Evolutionary conservation across 805 yeast species (phyloP).

Genomic region (Teunomyces gatunensis): DNA sequence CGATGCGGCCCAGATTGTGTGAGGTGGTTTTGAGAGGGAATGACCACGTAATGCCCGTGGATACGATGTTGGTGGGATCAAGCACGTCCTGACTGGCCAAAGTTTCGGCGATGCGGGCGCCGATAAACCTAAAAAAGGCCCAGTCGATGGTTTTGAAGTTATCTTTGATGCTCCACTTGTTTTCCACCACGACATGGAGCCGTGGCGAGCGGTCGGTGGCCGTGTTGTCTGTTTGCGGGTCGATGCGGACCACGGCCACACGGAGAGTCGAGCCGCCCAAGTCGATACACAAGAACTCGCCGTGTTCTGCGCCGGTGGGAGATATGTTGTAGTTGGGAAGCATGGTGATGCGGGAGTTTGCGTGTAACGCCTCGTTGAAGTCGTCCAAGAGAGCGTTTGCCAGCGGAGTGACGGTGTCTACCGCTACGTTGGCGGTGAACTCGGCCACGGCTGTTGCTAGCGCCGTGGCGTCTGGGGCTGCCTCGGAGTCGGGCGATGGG

Average conservation of each 20-base stretch:
- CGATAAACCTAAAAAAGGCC: constrained; percentile 45
- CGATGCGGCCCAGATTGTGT: constrained; percentile 45
- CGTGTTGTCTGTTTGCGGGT: constrained; percentile 8
- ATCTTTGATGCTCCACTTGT: constrained; percentile 40
- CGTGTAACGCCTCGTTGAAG: constrained; percentile 28
- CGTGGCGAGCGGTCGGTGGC: constrained; percentile 18
- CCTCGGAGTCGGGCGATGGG: constrained; percentile 2
- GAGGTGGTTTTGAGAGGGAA: constrained; percentile 48
- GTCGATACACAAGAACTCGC: constrained; percentile 48
- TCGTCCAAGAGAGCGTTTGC: constrained; percentile 12
- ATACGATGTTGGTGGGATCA: constrained; percentile 17
- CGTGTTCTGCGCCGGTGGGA: constrained; percentile 37
- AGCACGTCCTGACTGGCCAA: constrained; percentile 19
- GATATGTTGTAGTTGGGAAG: constrained; percentile 37
- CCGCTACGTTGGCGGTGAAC: constrained; percentile 11
- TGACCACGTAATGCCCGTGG: constrained; percentile 54
- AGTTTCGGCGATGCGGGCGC: constrained; percentile 28
- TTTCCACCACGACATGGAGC: constrained; percentile 25
- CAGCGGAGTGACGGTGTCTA: constrained; percentile 9
- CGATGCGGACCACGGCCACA: constrained; percentile 35
- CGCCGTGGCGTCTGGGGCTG: background rate
- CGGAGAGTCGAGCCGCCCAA: constrained; percentile 58
- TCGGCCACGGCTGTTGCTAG: background rate
- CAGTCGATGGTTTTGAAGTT: constrained; percentile 37
- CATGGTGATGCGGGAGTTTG: constrained; percentile 33